Evolutionary conservation across 2,329 filamentous ascomycete species (phyloP).

Genomic region (Cryphonectria radicalis): DNA sequence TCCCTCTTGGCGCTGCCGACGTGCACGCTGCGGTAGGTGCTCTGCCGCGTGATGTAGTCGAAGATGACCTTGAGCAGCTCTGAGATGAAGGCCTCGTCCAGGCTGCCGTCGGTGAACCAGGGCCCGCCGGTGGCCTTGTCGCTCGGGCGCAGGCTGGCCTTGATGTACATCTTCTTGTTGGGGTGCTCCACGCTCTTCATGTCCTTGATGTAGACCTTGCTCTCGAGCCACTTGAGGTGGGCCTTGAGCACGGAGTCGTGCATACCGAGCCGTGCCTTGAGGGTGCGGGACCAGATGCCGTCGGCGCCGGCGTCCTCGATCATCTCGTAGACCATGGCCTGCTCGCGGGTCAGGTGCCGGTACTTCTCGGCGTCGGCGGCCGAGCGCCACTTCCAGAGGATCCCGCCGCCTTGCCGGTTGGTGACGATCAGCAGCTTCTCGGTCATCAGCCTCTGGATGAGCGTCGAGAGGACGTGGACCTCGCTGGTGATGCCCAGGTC

Average conservation of each 20-base stretch:
- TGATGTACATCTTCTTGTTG: conserved; percentile 95
- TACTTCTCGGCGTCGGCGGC: conserved; percentile 67
- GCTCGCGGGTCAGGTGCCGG: conserved; percentile 64
- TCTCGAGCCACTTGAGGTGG: conserved; percentile 81
- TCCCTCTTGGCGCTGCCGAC: conserved; percentile 41
- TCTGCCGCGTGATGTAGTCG: conserved; percentile 71
- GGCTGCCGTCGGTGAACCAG: conserved; percentile 90
- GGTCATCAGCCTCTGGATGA: conserved; percentile 61
- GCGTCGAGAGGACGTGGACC: conserved; percentile 56
- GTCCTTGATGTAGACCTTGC: conserved; percentile 79
- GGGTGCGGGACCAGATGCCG: conserved; percentile 88
- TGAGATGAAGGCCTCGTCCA: conserved; percentile 88
- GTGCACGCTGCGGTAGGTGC: conserved; percentile 63
- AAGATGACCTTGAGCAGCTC: conserved; percentile 75
- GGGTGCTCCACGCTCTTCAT: conserved; percentile 93
- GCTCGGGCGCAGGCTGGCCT: conserved; percentile 79
- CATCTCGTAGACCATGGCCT: conserved; percentile 81
- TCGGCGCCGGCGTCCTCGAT: conserved; percentile 85
- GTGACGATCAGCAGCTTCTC: conserved; percentile 63
- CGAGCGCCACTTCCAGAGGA: conserved; percentile 63
- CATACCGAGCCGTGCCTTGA: conserved; percentile 79
- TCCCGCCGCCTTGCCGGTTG: conserved; percentile 45
- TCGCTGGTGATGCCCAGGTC: conserved; percentile 52
- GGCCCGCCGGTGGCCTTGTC: conserved; percentile 91
- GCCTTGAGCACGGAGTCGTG: conserved; percentile 83